Evolutionary conservation across 768 basidiomycete species (phyloP).

Genomic region (Holtermanniella nyarrowii): DNA sequence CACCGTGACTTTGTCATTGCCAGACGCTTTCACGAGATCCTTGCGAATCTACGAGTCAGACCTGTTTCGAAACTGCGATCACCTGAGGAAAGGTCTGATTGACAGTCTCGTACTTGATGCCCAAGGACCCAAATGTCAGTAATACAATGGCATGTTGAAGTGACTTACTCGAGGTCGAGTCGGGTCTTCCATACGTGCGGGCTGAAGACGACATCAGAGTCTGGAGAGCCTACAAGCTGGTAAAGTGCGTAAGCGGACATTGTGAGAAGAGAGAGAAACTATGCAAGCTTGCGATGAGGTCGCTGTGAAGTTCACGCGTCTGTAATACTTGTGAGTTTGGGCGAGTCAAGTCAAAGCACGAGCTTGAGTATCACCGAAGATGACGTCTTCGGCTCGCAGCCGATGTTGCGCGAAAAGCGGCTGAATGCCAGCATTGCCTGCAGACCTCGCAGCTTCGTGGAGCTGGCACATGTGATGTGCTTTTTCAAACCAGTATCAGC

Average conservation of each 20-base stretch:
- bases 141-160: background rate
- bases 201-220: background rate
- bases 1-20: slow-evolving; percentile 12
- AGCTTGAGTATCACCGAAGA: background rate
- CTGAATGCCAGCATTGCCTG: too few relatives aligned
- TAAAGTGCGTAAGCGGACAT: background rate
- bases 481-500: too few relatives aligned
- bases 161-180: background rate
- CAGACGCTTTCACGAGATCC: slow-evolving; percentile 9
- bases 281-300: background rate
- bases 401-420: too few relatives aligned
- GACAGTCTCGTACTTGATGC: background rate
- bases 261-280: background rate
- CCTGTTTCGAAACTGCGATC: too few relatives aligned
- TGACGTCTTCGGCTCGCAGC: background rate
- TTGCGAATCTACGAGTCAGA: too few relatives aligned
- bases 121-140: background rate
- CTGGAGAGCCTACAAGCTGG: background rate
- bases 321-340: background rate
- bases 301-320: background rate
- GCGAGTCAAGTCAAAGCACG: background rate
- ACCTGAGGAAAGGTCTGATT: background rate
- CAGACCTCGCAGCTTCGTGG: too few relatives aligned
- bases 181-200: background rate
- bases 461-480: too few relatives aligned